Percentiles rank a stretch among this genome's conserved stretches.
Evolutionary conservation across 306 rosid species (phyloP).

Genomic region (Neltuma alba): DNA sequence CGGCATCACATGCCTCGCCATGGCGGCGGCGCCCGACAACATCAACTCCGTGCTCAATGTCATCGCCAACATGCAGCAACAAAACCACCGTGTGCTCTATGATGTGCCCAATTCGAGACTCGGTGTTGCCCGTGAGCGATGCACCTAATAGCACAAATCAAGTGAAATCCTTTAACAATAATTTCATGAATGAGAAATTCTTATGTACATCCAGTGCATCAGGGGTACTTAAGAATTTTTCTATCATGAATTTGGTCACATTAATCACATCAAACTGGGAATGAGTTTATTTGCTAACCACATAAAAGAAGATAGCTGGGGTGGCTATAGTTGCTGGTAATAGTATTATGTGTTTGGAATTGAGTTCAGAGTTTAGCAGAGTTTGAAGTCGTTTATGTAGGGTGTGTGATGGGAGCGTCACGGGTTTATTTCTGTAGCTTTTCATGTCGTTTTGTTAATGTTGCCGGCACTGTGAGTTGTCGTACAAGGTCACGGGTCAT

Average conservation of each 20-base stretch:
- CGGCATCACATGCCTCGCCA: conserved; percentile 69
- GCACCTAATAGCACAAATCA: conserved; percentile 46
- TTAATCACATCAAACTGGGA: conserved; percentile 25
- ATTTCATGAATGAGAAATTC: not conserved
- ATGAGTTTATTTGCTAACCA: conserved; percentile 34
- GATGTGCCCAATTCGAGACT: conserved; percentile 86
- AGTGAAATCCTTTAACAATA: not conserved
- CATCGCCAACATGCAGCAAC: conserved; percentile 95
- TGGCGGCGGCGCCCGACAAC: conserved; percentile 83
- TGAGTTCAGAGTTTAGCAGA: not conserved
- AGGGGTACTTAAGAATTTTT: not conserved
- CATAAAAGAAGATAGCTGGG: conserved; percentile 26
- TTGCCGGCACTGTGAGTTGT: not conserved
- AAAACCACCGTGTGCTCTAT: conserved; percentile 80
- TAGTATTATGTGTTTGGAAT: conserved; percentile 8
- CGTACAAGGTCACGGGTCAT: conserved; percentile 41
- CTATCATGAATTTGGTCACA: conserved; percentile 4
- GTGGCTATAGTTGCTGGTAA: not conserved
- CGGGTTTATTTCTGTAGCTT: conserved; percentile 32
- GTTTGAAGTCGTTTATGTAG: conserved; percentile 32
- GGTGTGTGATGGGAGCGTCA: conserved; percentile 34
- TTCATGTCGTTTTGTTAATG: conserved; percentile 18
- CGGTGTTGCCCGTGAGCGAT: conserved; percentile 82
- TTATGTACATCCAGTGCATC: not conserved
- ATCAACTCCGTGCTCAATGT: conserved; percentile 90